Base-by-base conservation (phyloP, 352 stramenopile genomes). In the Aphanomyces cochlioides region DNA sequence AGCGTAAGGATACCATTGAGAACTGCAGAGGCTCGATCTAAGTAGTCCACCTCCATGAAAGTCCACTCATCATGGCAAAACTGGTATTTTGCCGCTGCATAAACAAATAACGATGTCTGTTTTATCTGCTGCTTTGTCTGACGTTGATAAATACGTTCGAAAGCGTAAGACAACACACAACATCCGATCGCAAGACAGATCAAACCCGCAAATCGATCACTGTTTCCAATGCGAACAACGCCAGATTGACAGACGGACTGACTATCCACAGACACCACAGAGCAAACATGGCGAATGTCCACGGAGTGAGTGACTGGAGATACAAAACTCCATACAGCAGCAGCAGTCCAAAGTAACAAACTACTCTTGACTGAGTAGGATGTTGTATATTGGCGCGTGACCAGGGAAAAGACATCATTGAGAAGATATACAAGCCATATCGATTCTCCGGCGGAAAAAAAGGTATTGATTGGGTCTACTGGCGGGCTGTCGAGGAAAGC, bases 361-460 rank as follows among this genome's bases (percentile, higher is more conserved):
- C 12, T 34, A 19, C 39, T 56, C 12, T 67, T 67, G n/a, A 39
- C 19, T 4, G 37, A 56, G 19, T 45, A n/a, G 7, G 19, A 40
- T 2, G 59, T 12, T n/a, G 59, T 67, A 39, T 67, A 48, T 36
- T 67, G 15, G 40, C 41, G 3, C 39, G 41, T 67, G 4, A 67
- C 6, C 17, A 67, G 7, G 17, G 59, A 67, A n/a, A n/a, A 47
- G 1, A 36, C 40, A 10, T 67, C 59, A 34, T 67, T n/a, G 1
- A 67, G 17, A 45, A 67, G 19, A 36, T 50, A 56, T 0, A 48
- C 40, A 7, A 67, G 59, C 59, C 59, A 67, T 12, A 3, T 54
- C 38, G 56, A 10, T 48, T 67, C 59, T 4, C 39, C 38, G 40
- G 59, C 37, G 7, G 59, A 17, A 7, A 48, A 15, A 8, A 67